Conservation (phyloP, 768 basidiomycete species). For the Guyanaporus albipodus region DNA sequence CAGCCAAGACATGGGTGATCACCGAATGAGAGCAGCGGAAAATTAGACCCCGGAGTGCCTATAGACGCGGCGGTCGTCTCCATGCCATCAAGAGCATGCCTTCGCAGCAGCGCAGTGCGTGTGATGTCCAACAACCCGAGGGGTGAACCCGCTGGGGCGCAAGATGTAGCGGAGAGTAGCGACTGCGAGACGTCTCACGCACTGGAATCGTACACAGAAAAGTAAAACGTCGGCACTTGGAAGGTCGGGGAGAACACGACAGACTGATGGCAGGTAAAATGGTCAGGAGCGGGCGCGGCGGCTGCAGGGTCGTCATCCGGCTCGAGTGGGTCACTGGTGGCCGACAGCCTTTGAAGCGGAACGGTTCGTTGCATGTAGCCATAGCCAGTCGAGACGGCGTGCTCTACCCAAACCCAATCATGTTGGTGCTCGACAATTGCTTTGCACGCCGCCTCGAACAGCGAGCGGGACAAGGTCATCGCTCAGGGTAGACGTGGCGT, state of each 20-base stretch:
- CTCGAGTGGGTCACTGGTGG: constrained; percentile 16
- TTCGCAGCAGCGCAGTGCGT: constrained; percentile 56
- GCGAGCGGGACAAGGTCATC: constrained; percentile 43
- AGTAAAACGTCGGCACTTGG: constrained; percentile 81
- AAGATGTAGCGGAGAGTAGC: constrained; percentile 14
- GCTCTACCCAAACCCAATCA: constrained; percentile 63
- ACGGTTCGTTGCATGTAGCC: constrained; percentile 47
- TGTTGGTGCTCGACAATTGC: constrained; percentile 40
- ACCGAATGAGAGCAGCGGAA: constrained; percentile 80
- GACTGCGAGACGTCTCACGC: constrained; percentile 34
- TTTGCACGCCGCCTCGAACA: constrained; percentile 61
- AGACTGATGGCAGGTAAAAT: constrained; percentile 54
- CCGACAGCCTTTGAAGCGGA: constrained; percentile 16
- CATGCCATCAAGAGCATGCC: constrained; percentile 39
- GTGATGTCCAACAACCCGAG: constrained; percentile 55
- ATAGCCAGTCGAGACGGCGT: constrained; percentile 42
- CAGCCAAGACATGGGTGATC: constrained; percentile 78
- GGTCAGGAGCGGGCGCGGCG: constrained; percentile 25
- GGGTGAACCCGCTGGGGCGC: constrained; percentile 58
- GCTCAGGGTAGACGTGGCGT: constrained; percentile 31
- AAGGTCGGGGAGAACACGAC: constrained; percentile 77
- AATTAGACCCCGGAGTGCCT: constrained; percentile 45
- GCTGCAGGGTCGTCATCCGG: constrained; percentile 39
- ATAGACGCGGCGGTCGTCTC: constrained; percentile 53
- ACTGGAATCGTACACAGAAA: constrained; percentile 66